Evolutionary conservation across 2,329 filamentous ascomycete genomes (phyloP), one percentile per base, ranked within the genome.

Genomic region (Xylariomycetidae sp.): DNA sequence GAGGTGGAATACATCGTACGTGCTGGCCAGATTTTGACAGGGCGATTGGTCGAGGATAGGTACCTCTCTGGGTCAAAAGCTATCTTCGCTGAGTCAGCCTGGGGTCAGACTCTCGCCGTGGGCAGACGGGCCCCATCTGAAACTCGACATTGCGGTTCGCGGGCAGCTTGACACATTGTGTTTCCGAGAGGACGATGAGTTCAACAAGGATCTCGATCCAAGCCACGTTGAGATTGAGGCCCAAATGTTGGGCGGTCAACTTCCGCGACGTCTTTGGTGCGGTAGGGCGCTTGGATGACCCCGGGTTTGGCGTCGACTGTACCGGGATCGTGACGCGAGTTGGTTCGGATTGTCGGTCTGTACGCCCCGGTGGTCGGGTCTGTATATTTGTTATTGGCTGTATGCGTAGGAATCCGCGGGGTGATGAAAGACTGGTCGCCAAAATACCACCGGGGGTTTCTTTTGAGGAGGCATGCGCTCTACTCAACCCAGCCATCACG

Each of bases 241-340:
- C 3, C n/a, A 31, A 25, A 15, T 18, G 18, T 11, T 31, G 30
- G 30, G 30, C 5, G 3, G 30, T 31, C 12, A 31, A 31, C 17
- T 31, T 31, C 12, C 30, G 30, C 9, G 30, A 31, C n/a, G 12
- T 31, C 6, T 31, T 31, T 15, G 11, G 4, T 15, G 30, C 30
- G 12, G 9, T 31, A 2, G 30, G 30, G 10, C 30, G 30, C 3
- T 15, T 31, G 10, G 20, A 25, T 15, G 20, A 31, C 2, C 2
- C 2, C 11, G 20, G 19, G 2, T 31, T 31, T 15, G 30, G 30
- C 3, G 14, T 20, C n/a, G 30, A 31, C 14, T 31, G 30, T 11
- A 20, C 30, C 14, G 30, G 30, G 4, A 25, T 25, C 5, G 20
- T 31, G 2, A 31, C 20, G 6, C 2, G 30, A 7, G 30, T 31